Evolutionary conservation across 331 rosid genomes (phyloP).

Genomic region (Phaseolus coccineus): DNA sequence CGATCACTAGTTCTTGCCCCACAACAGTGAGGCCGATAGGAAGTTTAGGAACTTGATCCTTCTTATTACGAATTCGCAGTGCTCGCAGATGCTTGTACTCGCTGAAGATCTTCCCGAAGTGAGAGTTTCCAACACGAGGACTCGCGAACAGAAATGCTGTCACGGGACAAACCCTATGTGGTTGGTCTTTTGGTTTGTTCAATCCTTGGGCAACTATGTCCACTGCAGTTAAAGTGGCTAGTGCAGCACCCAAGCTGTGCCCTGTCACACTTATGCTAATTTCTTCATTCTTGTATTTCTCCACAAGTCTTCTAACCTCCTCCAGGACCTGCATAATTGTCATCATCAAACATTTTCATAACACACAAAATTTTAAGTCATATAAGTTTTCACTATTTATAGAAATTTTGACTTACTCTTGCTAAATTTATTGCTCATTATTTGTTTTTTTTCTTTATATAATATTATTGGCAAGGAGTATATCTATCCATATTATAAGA

Average conservation of each 20-base stretch:
- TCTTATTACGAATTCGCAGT: constrained; percentile 53
- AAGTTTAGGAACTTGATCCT: constrained; percentile 66
- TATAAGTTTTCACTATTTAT: no score
- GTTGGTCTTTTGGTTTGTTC: constrained; percentile 46
- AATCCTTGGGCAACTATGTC: constrained; percentile 62
- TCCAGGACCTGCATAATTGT: constrained; percentile 8
- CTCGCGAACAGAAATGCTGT: constrained; percentile 63
- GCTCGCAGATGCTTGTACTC: constrained; percentile 45
- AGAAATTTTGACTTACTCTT: no score
- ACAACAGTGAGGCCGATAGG: constrained; percentile 57
- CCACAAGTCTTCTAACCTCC: constrained; percentile 49
- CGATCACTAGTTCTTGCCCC: constrained; percentile 66
- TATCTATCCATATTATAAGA: no score
- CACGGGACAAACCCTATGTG: constrained; percentile 55
- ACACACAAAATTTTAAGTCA: background rate
- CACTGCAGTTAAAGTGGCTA: constrained; percentile 61
- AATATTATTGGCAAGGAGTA: no score
- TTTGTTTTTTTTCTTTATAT: no score
- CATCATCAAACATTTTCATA: background rate
- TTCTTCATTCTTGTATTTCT: constrained; percentile 63
- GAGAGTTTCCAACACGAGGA: constrained; percentile 71
- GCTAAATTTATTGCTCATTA: no score
- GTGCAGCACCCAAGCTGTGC: constrained; percentile 74
- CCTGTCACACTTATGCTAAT: constrained; percentile 71
- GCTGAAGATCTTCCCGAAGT: constrained; percentile 49